These are phyloP conservation scores for Pyricularia sp. DNA, from an alignment of 2,329 filamentous ascomycete species.

Conservation along the genomic window DNA sequence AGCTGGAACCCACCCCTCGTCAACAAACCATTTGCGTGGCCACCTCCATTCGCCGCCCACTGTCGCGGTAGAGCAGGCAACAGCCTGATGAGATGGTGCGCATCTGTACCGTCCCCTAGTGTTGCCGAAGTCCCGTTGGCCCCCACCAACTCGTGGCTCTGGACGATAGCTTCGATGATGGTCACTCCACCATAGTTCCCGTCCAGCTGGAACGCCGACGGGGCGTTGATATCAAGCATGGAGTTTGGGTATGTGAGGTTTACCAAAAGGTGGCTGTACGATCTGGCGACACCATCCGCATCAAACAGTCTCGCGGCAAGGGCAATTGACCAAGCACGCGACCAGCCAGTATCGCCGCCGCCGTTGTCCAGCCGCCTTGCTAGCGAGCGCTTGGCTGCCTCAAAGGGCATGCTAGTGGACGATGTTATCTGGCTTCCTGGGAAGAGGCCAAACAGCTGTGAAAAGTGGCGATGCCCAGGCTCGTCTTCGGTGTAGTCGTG, in stretches of 20 bases:
- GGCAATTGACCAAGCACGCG: conserved; percentile 28
- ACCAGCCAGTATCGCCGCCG: conserved; percentile 29
- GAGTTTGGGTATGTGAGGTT: conserved; percentile 1
- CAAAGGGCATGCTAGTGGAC: not conserved
- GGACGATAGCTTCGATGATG: not conserved
- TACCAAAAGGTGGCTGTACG: conserved; percentile 16
- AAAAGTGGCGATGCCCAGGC: conserved; percentile 27
- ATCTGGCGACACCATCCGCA: conserved; percentile 18
- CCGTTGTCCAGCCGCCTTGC: conserved; percentile 4
- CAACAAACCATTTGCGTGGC: not conserved
- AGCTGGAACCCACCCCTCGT: conserved; percentile 1
- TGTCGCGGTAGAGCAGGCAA: not conserved
- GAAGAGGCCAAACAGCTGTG: conserved; percentile 25
- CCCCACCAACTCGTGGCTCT: not conserved
- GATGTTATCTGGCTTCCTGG: conserved; percentile 22
- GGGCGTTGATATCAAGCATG: conserved; percentile 16
- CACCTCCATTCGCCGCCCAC: not conserved
- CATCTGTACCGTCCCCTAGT: not conserved
- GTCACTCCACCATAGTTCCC: conserved; percentile 31
- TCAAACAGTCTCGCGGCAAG: conserved; percentile 26
- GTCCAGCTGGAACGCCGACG: conserved; percentile 33
- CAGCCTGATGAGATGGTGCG: conserved; percentile 1
- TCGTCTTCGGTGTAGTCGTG: conserved; percentile 17
- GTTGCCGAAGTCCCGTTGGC: not conserved
- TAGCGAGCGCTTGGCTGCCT: conserved; percentile 4